Base-by-base conservation (phyloP, 73 alveolate species). In the Tetrahymena borealis region DNA sequence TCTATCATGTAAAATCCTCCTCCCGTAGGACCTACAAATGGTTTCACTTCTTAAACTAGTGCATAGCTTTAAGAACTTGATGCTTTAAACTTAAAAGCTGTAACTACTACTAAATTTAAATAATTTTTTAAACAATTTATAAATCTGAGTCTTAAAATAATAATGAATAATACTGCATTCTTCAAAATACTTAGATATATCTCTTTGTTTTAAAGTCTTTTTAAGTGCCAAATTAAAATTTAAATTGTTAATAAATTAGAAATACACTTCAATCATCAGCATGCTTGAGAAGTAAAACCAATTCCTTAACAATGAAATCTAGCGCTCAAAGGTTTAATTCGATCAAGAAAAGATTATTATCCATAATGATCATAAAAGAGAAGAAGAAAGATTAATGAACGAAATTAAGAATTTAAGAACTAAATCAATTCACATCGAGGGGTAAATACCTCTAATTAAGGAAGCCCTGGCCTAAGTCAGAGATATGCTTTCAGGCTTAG, bases 391-490 rank as follows among this genome's bases (percentile, higher is more conserved):
- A 90, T 37, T 93, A 31, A 35, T 93, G 33, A 93, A 90, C 33
- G 95, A 93, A 93, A 93, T 93, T n/a, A 93, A 93, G 38, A 33
- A 93, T 41, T 41, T 85, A 12, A 93, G 91, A 90, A 78, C 93
- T 15, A 93, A 85, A 39, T 32, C 91, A 43, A 39, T 85, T 33
- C 40, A 79, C 79, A 16, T 40, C 35, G 95, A 93, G 13, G 90
- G 93, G 3, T 43, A 93, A 40, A 31, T 85, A n/a, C 95, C 95
- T 78, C 78, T 90, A 39, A 93, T 93, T 31, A 93, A 92, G 40
- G 95, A 93, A 37, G 95, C 95, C 11, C 43, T 93, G 20, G 95
- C 95, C 18, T 40, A 93, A 40, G 95, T 93, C 18, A 93, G 95
- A 85, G 95, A 93, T 40, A 93, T 93, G 93, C 77, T 93, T 9